Percentiles rank a stretch among this genome's conserved stretches.
phyloP scores from a whole-genome alignment of 2,329 filamentous ascomycete genomes.

The Xylaria sp. region DNA sequence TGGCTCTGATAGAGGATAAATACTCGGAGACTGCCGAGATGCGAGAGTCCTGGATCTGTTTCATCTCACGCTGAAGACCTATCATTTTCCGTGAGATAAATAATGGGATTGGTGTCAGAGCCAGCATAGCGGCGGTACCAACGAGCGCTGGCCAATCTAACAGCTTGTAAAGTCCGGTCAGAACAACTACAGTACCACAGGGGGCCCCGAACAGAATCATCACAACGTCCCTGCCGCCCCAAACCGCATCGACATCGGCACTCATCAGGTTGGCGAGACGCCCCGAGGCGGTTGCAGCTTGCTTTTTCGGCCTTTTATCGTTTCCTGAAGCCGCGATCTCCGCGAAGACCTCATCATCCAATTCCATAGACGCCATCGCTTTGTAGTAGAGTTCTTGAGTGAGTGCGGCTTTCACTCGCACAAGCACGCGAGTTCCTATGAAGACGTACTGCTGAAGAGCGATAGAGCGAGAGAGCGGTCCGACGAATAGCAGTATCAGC shows the following conservation, averaged over 20 bases:
- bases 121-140: constrained; percentile 54
- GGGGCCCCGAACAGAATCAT: constrained; percentile 53
- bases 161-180: constrained; percentile 60
- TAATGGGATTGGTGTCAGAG: constrained; percentile 56
- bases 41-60: constrained; percentile 60
- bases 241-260: constrained; percentile 62
- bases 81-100: constrained; percentile 57
- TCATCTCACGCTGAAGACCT: constrained; percentile 56
- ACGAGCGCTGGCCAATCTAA: constrained; percentile 62
- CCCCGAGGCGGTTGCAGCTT: constrained; percentile 53
- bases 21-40: constrained; percentile 65
- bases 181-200: constrained; percentile 52
- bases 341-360: constrained; percentile 59
- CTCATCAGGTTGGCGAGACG: constrained; percentile 63
- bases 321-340: constrained; percentile 37
- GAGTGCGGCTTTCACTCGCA: constrained; percentile 61
- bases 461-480: constrained; percentile 55
- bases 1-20: constrained; percentile 60
- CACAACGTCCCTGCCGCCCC: constrained; percentile 57
- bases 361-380: constrained; percentile 60
- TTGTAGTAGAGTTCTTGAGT: constrained; percentile 64
- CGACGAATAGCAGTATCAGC: constrained; percentile 59
- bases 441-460: constrained; percentile 64
- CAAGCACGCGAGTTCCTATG: constrained; percentile 59
- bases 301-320: constrained; percentile 37